Conservation (phyloP, 202 grass and related monocot species). For the Hordeum pubiflorum region DNA sequence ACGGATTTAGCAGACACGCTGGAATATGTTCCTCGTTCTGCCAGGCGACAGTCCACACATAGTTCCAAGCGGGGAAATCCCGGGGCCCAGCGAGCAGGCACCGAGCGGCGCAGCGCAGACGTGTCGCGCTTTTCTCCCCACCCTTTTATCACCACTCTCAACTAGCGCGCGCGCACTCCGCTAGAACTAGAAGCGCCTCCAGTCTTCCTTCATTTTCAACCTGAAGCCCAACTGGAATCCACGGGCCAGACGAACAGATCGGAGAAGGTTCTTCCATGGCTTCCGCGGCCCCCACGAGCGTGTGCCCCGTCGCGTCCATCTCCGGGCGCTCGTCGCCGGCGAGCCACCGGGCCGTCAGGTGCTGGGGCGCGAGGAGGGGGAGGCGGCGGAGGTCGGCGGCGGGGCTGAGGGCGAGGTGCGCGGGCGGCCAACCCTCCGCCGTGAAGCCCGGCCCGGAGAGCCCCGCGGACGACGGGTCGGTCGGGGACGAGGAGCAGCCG, state of each 20-base stretch:
- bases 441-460: conserved; percentile 14
- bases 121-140: conserved; percentile 20
- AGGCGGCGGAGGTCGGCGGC: conserved; percentile 29
- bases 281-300: conserved; percentile 9
- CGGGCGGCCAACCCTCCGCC: not conserved
- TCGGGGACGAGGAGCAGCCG: conserved; percentile 11
- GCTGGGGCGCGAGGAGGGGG: conserved; percentile 22
- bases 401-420: conserved; percentile 26
- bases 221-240: not conserved
- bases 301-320: conserved; percentile 9
- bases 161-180: not conserved
- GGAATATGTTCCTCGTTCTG: too few relatives aligned
- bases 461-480: conserved; percentile 4
- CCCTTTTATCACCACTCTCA: not conserved
- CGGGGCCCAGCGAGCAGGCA: not conserved
- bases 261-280: not conserved
- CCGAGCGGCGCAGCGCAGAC: not conserved
- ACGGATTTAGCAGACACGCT: too few relatives aligned
- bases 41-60: too few relatives aligned
- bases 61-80: not conserved
- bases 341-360: conserved; percentile 12
- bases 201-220: not conserved
- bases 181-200: not conserved
- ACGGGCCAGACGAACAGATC: not conserved
- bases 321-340: conserved; percentile 9